These are phyloP conservation scores for Pseudogymnoascus sp. DNA, from an alignment of 2,329 filamentous ascomycete genomes.

Conservation along the genomic window DNA sequence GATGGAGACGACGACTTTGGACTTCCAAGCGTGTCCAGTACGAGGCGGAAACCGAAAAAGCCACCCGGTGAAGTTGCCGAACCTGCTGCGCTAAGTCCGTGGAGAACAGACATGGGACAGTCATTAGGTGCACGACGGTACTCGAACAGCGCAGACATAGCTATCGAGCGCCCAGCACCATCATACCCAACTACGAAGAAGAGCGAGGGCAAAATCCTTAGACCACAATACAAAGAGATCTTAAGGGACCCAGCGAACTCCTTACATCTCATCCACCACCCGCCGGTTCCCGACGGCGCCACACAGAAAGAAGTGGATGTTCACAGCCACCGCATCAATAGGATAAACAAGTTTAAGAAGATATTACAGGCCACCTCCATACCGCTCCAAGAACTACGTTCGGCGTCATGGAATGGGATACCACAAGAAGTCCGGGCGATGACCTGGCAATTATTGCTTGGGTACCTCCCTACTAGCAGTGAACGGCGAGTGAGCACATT, in stretches of 20 bases:
- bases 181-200: slow-evolving; percentile 84
- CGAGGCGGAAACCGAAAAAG: slow-evolving; percentile 63
- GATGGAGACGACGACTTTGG: slow-evolving; percentile 87
- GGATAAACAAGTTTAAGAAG: slow-evolving; percentile 98
- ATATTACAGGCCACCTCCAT: slow-evolving; percentile 90
- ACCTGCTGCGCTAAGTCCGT: slow-evolving; percentile 25
- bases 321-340: slow-evolving; percentile 76
- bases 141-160: slow-evolving; percentile 87
- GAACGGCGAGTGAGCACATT: slow-evolving; percentile 83
- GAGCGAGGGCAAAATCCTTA: slow-evolving; percentile 85
- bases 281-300: slow-evolving; percentile 63
- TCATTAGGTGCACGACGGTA: slow-evolving; percentile 45
- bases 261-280: slow-evolving; percentile 86
- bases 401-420: slow-evolving; percentile 87
- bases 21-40: slow-evolving; percentile 82
- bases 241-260: slow-evolving; percentile 84
- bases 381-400: slow-evolving; percentile 70
- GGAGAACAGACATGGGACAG: slow-evolving; percentile 31
- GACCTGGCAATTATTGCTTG: slow-evolving; percentile 95
- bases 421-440: slow-evolving; percentile 94
- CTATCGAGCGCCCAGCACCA: slow-evolving; percentile 74
- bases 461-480: slow-evolving; percentile 93
- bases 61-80: slow-evolving; percentile 12
- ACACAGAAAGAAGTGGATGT: slow-evolving; percentile 76
- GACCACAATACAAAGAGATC: slow-evolving; percentile 97